These are phyloP conservation scores for Globisporangium spiculum DNA, from an alignment of 352 stramenopile genomes.

Conservation along the genomic window DNA sequence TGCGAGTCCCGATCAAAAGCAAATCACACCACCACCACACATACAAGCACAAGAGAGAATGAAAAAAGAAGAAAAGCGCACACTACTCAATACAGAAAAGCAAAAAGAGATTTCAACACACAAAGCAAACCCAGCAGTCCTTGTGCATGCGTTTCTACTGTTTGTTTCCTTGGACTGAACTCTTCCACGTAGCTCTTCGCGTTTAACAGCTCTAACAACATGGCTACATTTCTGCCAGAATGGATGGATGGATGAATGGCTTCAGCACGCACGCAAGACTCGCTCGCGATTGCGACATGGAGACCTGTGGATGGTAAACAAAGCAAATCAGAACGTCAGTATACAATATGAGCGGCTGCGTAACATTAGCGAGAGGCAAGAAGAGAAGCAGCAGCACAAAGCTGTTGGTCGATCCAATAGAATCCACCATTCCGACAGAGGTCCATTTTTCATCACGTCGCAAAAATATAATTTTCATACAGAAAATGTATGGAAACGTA, in stretches of 20 bases:
- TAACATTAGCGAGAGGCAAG: not conserved
- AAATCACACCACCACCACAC: not conserved
- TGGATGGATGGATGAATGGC: not conserved
- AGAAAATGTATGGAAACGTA: not conserved
- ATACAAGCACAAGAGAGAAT: constrained; percentile 2
- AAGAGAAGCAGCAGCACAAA: not conserved
- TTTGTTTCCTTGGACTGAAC: not conserved
- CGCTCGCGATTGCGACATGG: not conserved
- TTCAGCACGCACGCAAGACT: not conserved
- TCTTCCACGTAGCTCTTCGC: not conserved
- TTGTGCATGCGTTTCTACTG: not conserved
- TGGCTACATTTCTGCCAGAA: not conserved
- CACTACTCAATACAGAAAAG: constrained; percentile 16
- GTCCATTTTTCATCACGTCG: not conserved
- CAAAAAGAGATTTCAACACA: constrained; percentile 4
- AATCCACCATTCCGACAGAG: constrained; percentile 2
- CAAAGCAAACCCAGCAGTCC: not conserved
- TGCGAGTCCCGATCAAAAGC: not conserved
- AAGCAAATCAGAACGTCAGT: not conserved
- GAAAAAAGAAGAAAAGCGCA: not conserved
- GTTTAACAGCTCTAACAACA: constrained; percentile 5
- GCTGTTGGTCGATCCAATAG: not conserved
- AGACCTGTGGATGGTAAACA: not conserved
- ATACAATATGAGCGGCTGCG: not conserved
- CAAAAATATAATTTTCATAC: too few relatives aligned